Base-by-base conservation (phyloP, 129 eudicot species). In the Silybum marianum region DNA sequence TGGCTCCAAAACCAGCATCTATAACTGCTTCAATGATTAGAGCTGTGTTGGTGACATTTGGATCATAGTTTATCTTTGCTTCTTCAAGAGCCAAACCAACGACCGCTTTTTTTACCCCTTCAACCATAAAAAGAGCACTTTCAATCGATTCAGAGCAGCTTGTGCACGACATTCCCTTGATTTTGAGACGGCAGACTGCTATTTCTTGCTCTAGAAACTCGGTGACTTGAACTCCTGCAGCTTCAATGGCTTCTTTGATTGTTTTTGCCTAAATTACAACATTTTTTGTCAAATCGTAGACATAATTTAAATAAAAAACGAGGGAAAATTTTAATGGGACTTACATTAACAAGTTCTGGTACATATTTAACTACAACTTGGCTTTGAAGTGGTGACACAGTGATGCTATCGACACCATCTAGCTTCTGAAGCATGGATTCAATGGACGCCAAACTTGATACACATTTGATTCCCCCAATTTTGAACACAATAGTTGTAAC, bases 1-100 rank as follows among this genome's bases (percentile, higher is more conserved):
- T 95, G 26, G 99, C 98, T 81, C 90, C 98, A 85, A 96, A 96
- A 42, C 99, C 99, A 75, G 99, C 87, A 91, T 96, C 98, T 84
- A 81, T 87, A 5, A 96, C 89, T 30, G 93, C 98, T 87, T 91
- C 84, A 44, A 93, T 71, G 42, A 96, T 91, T 10, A 26, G 79
- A 72, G 85, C 80, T 22, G 82, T 84, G 77, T 81, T 77, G 12
- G 91, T 89, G 78, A 91, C 73, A 81, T 80, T 87, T 58, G 99
- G 97, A 78, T 96, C 99, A 75, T 87, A 96, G 86, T 90, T 93
- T 58, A 96, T 83, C 83, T 96, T 93, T 42, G 99, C 99, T 90
- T 91, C 98, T 85, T 94, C 99, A 32, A 93, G 94, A 68, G 98
- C 92, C 81, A 96, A 86, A 60, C 98, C 99, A 23, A 96, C 99